These are phyloP conservation scores for Hypsizygus marmoreus DNA, from an alignment of 768 basidiomycete genomes.

Conservation along the genomic window DNA sequence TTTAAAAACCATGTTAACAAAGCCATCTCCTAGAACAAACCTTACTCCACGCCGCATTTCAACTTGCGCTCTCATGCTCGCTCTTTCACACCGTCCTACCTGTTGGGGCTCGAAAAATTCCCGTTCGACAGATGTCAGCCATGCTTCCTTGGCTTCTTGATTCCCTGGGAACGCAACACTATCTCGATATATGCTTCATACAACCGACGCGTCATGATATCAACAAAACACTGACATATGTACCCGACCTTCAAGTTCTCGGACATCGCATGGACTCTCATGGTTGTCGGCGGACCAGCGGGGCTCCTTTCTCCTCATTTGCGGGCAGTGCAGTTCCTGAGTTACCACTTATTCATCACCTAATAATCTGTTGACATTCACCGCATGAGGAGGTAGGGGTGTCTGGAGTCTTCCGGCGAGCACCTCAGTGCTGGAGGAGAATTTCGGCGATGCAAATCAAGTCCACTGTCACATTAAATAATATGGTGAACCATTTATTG, in stretches of 20 bases:
- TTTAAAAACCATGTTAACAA: no score
- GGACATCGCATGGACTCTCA: not conserved
- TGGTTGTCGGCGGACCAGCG: not conserved
- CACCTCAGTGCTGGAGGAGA: not conserved
- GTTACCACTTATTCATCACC: slow-evolving; percentile 4
- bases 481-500: not conserved
- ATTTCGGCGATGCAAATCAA: slow-evolving; percentile 5
- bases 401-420: slow-evolving; percentile 18
- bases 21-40: not conserved
- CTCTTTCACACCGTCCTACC: not conserved
- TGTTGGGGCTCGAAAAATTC: slow-evolving; percentile 8
- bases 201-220: slow-evolving; percentile 1
- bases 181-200: not conserved
- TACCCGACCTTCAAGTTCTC: not conserved
- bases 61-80: slow-evolving; percentile 1
- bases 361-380: slow-evolving; percentile 1
- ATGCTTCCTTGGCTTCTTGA: not conserved
- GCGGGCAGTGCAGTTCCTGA: slow-evolving; percentile 1
- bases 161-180: slow-evolving; percentile 6
- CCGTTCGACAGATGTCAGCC: slow-evolving; percentile 2
- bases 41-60: not conserved
- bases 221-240: slow-evolving; percentile 5
- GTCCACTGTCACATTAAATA: slow-evolving; percentile 10
- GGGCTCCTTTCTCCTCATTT: not conserved
- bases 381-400: slow-evolving; percentile 14